A percentile compares a stretch with the other conserved stretches of the same genome.
These are phyloP conservation scores for Gossypium bickii DNA, from an alignment of 345 rosid species.

Conservation along the genomic window DNA sequence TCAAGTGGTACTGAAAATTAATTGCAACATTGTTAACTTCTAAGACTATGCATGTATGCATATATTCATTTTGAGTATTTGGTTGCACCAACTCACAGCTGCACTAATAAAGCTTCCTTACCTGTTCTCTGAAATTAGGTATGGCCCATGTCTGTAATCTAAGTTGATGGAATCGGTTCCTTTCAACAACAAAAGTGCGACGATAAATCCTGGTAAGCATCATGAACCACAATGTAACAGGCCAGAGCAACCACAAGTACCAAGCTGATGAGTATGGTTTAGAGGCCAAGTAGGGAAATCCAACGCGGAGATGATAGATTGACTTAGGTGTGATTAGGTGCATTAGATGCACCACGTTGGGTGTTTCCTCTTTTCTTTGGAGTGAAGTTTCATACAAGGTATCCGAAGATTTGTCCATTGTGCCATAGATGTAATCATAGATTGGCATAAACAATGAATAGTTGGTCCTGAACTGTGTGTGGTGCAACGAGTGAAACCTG, in stretches of 20 bases:
- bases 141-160: constrained; percentile 66
- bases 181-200: constrained; percentile 43
- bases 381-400: constrained; percentile 31
- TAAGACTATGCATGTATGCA: not conserved
- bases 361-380: constrained; percentile 33
- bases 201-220: constrained; percentile 32
- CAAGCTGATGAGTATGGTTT: not conserved
- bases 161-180: constrained; percentile 42
- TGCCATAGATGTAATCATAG: constrained; percentile 44
- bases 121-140: constrained; percentile 62
- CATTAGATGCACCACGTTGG: constrained; percentile 50
- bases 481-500: constrained; percentile 54
- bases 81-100: not conserved
- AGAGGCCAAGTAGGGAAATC: not conserved
- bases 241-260: not conserved
- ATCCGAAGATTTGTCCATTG: constrained; percentile 35
- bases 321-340: constrained; percentile 39
- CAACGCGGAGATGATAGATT: not conserved
- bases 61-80: not conserved
- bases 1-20: constrained; percentile 37
- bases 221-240: constrained; percentile 18
- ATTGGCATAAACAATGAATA: constrained; percentile 53
- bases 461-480: constrained; percentile 48
- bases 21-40: not conserved
- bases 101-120: constrained; percentile 11